Conservation (phyloP, 148 eudicot species). For the Diospyros lotus region DNA sequence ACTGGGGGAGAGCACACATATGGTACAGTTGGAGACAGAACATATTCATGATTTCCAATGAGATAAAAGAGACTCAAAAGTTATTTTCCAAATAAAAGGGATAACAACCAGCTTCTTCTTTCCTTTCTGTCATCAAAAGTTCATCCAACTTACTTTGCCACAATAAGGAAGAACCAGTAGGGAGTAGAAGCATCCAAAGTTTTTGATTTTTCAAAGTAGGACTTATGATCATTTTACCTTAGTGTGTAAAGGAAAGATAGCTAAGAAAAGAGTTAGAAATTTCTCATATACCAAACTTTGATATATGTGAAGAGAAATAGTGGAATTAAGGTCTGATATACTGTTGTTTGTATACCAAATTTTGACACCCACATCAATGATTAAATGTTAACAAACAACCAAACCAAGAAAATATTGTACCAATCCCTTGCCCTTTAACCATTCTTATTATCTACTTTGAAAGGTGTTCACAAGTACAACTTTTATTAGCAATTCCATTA, state of each 20-base stretch:
- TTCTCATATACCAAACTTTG: no score
- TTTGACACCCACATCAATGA: background rate
- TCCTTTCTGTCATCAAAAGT: background rate
- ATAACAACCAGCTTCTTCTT: background rate
- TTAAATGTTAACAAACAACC: background rate
- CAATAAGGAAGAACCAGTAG: background rate
- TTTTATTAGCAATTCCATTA: no score
- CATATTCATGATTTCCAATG: background rate
- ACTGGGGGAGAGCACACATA: background rate
- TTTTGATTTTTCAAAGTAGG: background rate
- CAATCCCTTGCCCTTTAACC: background rate
- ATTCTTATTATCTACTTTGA: background rate
- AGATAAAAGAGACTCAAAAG: background rate
- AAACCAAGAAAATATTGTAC: background rate
- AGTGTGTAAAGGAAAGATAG: background rate
- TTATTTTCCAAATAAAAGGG: background rate
- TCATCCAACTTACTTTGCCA: background rate
- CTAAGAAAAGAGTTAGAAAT: no score
- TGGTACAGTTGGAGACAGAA: background rate
- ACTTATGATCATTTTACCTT: background rate
- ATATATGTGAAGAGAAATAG: no score
- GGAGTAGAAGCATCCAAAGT: background rate
- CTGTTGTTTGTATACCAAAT: background rate
- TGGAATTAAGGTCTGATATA: no score
- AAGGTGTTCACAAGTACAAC: background rate